Conservation (phyloP, 2,329 filamentous ascomycete genomes). For the Teratosphaeria gauchensis region DNA sequence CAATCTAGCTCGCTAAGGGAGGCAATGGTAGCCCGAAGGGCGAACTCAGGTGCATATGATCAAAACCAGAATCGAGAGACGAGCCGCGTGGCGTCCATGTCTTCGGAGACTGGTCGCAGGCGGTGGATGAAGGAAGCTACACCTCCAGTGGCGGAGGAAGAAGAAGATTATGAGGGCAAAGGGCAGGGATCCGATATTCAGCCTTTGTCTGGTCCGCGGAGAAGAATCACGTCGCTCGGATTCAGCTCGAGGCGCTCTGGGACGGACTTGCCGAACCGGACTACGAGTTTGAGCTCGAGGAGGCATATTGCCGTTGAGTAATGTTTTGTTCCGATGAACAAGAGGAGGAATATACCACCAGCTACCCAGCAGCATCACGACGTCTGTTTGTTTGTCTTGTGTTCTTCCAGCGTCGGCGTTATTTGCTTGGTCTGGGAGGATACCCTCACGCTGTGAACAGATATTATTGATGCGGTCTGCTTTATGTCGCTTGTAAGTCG, state of each 20-base stretch:
- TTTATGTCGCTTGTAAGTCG: neutral
- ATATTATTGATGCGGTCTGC: neutral
- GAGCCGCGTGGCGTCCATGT: constrained; percentile 10
- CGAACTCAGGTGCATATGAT: constrained; percentile 5
- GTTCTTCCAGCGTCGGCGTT: neutral
- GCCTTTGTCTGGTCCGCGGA: constrained; percentile 3
- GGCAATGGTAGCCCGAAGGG: constrained; percentile 4
- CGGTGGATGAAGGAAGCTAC: constrained; percentile 10
- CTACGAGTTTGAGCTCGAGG: constrained; percentile 4
- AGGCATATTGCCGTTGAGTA: constrained; percentile 5
- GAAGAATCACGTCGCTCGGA: constrained; percentile 5
- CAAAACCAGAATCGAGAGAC: constrained; percentile 7
- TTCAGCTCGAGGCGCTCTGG: constrained; percentile 2
- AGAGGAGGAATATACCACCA: neutral
- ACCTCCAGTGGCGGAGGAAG: constrained; percentile 11
- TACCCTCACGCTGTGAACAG: neutral
- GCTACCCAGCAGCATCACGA: neutral
- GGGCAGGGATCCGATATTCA: neutral
- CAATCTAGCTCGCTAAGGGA: constrained; percentile 2
- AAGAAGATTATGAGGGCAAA: constrained; percentile 6
- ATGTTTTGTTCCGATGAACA: neutral
- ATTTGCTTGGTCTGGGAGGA: neutral
- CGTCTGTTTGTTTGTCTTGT: neutral
- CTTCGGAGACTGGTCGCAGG: constrained; percentile 5
- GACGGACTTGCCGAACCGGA: constrained; percentile 1